phyloP scores from a whole-genome alignment of 2,329 filamentous ascomycete species.

The Aphanoascus verrucosus region DNA sequence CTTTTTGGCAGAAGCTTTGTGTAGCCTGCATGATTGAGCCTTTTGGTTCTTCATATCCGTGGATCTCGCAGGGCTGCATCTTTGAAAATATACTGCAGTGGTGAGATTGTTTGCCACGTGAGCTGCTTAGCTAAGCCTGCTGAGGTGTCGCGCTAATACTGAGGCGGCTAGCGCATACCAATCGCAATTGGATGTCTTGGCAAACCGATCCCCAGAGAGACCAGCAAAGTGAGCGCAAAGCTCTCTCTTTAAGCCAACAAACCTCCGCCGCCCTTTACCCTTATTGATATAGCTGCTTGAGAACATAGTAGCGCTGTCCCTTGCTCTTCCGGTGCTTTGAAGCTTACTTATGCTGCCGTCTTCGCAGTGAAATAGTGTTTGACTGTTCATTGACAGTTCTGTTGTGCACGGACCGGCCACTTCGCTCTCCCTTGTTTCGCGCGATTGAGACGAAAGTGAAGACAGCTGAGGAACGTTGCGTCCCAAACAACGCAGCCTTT shows the following conservation, averaged over 20 bases:
- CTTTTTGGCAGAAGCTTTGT: too few species aligned
- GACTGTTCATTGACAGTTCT: not conserved
- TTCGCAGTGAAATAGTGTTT: not conserved
- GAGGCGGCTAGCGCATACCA: not conserved
- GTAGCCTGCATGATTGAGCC: too few species aligned
- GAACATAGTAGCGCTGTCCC: not conserved
- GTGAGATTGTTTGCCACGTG: too few species aligned
- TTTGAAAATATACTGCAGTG: too few species aligned
- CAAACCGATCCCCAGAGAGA: not conserved
- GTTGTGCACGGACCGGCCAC: not conserved
- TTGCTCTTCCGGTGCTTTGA: too few species aligned
- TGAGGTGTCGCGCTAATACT: not conserved
- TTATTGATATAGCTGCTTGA: not conserved
- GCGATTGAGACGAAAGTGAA: conserved; percentile 6
- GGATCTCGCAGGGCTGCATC: too few species aligned
- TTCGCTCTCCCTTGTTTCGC: conserved; percentile 2
- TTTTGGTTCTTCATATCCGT: too few species aligned
- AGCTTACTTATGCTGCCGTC: not conserved
- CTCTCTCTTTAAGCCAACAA: not conserved
- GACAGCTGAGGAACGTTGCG: not conserved
- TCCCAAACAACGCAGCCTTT: not conserved
- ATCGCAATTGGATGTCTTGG: conserved; percentile 8
- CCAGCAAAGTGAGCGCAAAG: not conserved
- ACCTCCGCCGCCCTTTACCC: not conserved
- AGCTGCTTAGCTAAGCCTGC: too few species aligned